These are phyloP conservation scores for Chimonanthus salicifolius DNA, from an alignment of 164 flowering plant genomes.

Conservation along the genomic window DNA sequence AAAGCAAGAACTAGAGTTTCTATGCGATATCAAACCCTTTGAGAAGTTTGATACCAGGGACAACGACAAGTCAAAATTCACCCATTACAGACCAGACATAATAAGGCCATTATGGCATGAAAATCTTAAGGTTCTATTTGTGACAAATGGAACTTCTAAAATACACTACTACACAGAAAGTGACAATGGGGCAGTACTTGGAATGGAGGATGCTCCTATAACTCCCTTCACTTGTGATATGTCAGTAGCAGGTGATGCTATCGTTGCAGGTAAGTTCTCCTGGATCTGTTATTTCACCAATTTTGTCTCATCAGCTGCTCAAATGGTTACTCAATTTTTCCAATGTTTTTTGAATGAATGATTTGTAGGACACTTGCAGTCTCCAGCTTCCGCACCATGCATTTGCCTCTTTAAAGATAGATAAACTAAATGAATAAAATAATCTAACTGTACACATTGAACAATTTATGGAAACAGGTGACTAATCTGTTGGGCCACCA, in stretches of 20 bases:
- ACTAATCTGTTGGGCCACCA: background rate
- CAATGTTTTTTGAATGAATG: background rate
- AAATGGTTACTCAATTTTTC: background rate
- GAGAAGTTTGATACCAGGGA: conserved; percentile 69
- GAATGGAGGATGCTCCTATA: conserved; percentile 77
- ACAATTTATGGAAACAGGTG: background rate
- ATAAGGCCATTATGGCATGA: conserved; percentile 76
- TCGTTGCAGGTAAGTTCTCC: conserved; percentile 68
- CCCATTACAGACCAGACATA: conserved; percentile 61
- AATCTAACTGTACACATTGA: background rate
- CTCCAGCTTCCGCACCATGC: background rate
- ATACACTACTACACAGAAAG: conserved; percentile 83
- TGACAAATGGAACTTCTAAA: conserved; percentile 93
- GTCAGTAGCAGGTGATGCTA: conserved; percentile 93
- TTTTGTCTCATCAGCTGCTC: background rate
- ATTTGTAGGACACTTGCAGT: background rate
- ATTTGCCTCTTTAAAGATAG: no score
- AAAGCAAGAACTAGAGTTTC: conserved; percentile 91
- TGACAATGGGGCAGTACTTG: conserved; percentile 50
- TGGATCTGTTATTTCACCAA: background rate
- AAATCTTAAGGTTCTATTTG: conserved; percentile 81
- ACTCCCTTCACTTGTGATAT: conserved; percentile 84
- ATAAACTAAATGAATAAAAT: no score
- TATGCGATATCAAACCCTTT: conserved; percentile 68
- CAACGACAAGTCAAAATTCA: conserved; percentile 58